Conservation (phyloP, 2,329 filamentous ascomycete species). For the Penicillium sp. region DNA sequence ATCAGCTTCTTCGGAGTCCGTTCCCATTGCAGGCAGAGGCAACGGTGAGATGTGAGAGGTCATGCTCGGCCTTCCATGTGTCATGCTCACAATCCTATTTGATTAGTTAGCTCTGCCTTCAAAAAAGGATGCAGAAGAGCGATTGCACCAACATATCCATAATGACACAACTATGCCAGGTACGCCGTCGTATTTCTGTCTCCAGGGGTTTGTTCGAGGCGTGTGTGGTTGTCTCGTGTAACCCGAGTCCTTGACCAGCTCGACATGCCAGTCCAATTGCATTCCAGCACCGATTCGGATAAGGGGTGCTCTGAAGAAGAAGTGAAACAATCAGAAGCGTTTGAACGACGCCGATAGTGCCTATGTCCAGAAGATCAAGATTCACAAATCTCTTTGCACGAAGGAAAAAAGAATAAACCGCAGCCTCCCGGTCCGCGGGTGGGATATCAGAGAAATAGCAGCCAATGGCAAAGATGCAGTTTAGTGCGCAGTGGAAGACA, state of each 20-base stretch:
- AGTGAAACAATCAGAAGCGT: slow-evolving; percentile 39
- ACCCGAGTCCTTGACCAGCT: slow-evolving; percentile 41
- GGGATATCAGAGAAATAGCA: slow-evolving; percentile 39
- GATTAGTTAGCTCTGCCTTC: neutral
- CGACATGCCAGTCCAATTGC: slow-evolving; percentile 43
- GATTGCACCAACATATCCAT: slow-evolving; percentile 35
- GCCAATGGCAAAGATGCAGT: slow-evolving; percentile 44
- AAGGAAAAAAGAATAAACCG: slow-evolving; percentile 34
- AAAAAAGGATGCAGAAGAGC: neutral
- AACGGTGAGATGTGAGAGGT: slow-evolving; percentile 27
- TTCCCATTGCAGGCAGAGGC: slow-evolving; percentile 22
- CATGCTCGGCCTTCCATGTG: slow-evolving; percentile 35
- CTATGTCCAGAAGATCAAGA: slow-evolving; percentile 38
- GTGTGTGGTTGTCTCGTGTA: slow-evolving; percentile 31
- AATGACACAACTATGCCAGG: slow-evolving; percentile 42
- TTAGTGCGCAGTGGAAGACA: slow-evolving; percentile 44
- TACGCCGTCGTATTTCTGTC: slow-evolving; percentile 35
- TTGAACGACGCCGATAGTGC: slow-evolving; percentile 42
- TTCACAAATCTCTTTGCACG: slow-evolving; percentile 34
- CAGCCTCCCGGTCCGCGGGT: slow-evolving; percentile 23
- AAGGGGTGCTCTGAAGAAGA: slow-evolving; percentile 41
- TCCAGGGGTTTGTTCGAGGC: slow-evolving; percentile 28
- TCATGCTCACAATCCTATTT: slow-evolving; percentile 38
- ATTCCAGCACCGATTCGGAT: slow-evolving; percentile 44
- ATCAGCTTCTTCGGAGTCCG: slow-evolving; percentile 9